Base-by-base conservation (phyloP, 306 rosid genomes). In the Lupinus albus region DNA sequence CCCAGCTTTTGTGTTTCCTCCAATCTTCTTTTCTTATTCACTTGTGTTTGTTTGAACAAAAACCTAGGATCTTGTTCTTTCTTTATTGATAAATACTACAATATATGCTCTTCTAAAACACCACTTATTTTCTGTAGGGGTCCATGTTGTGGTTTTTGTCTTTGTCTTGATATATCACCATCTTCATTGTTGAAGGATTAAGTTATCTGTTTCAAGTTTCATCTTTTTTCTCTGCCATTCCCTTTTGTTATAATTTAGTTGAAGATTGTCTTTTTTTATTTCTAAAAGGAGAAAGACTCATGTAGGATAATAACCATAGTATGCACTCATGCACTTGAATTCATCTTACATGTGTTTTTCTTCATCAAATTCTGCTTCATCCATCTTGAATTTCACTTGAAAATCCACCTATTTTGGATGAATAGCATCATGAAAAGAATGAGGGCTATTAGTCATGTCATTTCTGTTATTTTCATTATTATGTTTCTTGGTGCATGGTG, bases 1-100 rank as follows among this genome's bases (percentile, higher is more conserved):
- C 81, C 64, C 79, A 78, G 78, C 82, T 62, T 77, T 75, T 73
- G 70, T 57, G 71, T 71, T 58, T 78, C 78, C 66, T 51, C 59
- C 72, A 53, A 61, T 79, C 42, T 20, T 57, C 16, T 35, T 67
- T 50, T 42, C 56, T 61, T 14, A 35, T 64, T 61, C 65, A 36
- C 8, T 36, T 7, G 41, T 6, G 8, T 8, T 8, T 9, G 42
- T 69, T 65, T 32, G 36, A 62, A 68, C 78, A 65, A 56, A 75
- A 35, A 61, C 59, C 76, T 45, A 65, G 67, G 77, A 78, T 60
- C 73, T 73, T 78, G 78, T 76, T 77, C 51, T 74, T 71, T 74
- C 80, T 76, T 39, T 53, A 59, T 60, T 69, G 35, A 52, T 72
- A 70, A 70, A 76, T 65, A 72, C 78, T 65, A 60, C 62, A 56